Evolutionary conservation across 164 flowering plant genomes (phyloP).

Genomic region (Aristolochia californica): DNA sequence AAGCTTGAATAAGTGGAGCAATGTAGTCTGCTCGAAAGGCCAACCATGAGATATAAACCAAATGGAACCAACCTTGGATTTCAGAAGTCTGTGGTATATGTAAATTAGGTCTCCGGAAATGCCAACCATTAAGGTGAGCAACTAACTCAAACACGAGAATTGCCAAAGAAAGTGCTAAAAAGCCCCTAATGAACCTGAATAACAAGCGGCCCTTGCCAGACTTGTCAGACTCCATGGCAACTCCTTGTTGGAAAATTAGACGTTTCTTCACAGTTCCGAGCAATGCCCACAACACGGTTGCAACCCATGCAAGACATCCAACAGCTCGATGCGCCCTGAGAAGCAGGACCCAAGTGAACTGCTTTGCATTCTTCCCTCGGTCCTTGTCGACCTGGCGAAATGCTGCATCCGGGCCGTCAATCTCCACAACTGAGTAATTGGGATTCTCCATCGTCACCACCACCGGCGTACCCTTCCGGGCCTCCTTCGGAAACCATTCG

Average conservation of each 20-base stretch:
- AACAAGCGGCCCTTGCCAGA: constrained; percentile 35
- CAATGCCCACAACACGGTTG: constrained; percentile 47
- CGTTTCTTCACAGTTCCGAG: constrained; percentile 55
- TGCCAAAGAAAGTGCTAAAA: constrained; percentile 35
- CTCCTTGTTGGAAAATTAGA: constrained; percentile 44
- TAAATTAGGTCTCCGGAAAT: constrained; percentile 36
- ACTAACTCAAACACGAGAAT: constrained; percentile 49
- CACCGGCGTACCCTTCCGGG: constrained; percentile 54
- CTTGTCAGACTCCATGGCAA: constrained; percentile 39
- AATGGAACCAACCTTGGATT: constrained; percentile 45
- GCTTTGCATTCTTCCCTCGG: constrained; percentile 71
- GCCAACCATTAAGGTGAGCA: constrained; percentile 74
- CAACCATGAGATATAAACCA: constrained; percentile 54
- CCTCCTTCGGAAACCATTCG: constrained; percentile 44
- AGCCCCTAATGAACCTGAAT: constrained; percentile 38
- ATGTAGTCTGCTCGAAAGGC: constrained; percentile 56
- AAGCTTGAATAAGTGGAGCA: constrained; percentile 52
- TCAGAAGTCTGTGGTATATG: constrained; percentile 49
- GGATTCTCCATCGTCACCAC: constrained; percentile 86
- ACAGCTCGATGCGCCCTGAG: constrained; percentile 69
- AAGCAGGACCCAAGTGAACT: constrained; percentile 74
- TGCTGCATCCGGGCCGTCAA: constrained; percentile 55
- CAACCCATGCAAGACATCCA: constrained; percentile 61
- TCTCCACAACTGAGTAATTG: constrained; percentile 58
- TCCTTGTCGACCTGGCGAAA: constrained; percentile 54